Conservation (phyloP, 2,329 filamentous ascomycete species). For the Phoma sp. region DNA sequence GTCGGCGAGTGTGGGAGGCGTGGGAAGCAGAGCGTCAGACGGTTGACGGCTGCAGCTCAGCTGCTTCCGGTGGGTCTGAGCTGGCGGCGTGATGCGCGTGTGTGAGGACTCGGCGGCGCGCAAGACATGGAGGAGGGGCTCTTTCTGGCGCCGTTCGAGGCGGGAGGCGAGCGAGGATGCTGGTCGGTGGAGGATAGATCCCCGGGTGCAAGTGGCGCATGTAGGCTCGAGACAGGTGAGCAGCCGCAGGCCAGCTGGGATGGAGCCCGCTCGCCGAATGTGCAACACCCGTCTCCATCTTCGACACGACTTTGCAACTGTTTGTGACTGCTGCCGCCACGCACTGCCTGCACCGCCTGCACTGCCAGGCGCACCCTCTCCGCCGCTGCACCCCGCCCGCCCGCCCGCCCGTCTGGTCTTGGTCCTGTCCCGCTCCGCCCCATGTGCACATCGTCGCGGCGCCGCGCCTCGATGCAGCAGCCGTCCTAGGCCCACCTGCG, state of each 20-base stretch:
- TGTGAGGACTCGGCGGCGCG: background rate
- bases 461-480: conserved; percentile 47
- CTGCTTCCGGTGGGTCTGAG: conserved; percentile 12
- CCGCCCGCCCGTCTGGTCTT: conserved; percentile 20
- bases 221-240: conserved; percentile 18
- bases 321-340: conserved; percentile 2
- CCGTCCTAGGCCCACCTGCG: conserved; percentile 44
- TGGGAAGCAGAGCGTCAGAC: background rate
- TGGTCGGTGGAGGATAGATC: background rate
- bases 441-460: conserved; percentile 22
- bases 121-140: conserved; percentile 13
- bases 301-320: conserved; percentile 11
- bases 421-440: conserved; percentile 4
- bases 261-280: conserved; percentile 23
- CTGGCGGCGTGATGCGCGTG: conserved; percentile 5
- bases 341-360: background rate
- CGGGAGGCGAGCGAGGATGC: conserved; percentile 10
- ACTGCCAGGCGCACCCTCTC: conserved; percentile 16
- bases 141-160: conserved; percentile 20
- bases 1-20: background rate
- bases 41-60: background rate
- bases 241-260: conserved; percentile 17
- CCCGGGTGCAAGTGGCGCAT: conserved; percentile 23
- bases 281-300: conserved; percentile 1
- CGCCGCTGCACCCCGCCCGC: conserved; percentile 6